These are phyloP conservation scores for Elsinoe ampelina DNA, from an alignment of 2,329 filamentous ascomycete genomes.

Conservation along the genomic window DNA sequence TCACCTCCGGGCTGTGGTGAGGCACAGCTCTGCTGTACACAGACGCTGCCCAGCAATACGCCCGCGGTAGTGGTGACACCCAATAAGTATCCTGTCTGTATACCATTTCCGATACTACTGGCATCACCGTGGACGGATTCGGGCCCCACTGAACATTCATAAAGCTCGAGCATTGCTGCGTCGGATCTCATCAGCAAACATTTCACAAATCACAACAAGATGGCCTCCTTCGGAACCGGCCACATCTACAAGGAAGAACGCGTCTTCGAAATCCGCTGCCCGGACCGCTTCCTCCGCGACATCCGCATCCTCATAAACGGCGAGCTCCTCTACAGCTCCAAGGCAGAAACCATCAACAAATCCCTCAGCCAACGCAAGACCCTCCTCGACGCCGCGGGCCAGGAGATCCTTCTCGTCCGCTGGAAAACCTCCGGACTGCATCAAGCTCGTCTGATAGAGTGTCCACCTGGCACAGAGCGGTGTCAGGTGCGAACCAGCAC, in stretches of 20 bases:
- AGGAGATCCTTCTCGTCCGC: not conserved
- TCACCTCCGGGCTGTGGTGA: not conserved
- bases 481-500: not conserved
- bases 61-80: no score
- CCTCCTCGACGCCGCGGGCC: not conserved
- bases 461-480: not conserved
- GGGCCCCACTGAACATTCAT: no score
- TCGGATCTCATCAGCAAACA: no score
- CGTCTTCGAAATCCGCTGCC: not conserved
- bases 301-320: not conserved
- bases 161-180: no score
- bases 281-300: not conserved
- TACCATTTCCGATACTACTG: no score
- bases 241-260: not conserved
- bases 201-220: no score
- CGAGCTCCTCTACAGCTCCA: not conserved
- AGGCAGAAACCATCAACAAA: not conserved
- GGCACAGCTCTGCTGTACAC: not conserved
- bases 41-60: no score
- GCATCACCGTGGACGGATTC: no score
- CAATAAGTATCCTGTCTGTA: no score
- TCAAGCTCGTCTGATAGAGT: not conserved
- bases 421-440: not conserved
- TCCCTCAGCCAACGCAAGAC: not conserved
- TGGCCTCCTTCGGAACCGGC: not conserved